Evolutionary conservation across 192 early-diverging fungal species (phyloP).

Genomic region (Coemansia sp.): DNA sequence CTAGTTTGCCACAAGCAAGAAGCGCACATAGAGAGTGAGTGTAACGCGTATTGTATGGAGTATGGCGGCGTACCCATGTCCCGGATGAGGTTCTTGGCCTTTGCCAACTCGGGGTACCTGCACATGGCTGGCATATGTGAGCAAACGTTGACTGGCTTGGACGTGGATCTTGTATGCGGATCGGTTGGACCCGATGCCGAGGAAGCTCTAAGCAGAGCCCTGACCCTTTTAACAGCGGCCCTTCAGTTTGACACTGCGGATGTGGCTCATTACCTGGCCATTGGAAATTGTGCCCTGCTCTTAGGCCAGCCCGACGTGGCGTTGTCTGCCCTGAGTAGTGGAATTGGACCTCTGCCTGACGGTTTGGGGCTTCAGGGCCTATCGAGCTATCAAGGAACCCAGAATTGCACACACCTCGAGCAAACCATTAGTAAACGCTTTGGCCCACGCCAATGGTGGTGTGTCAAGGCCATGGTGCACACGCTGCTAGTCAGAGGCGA

Average conservation of each 20-base stretch:
- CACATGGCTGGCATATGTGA: constrained; percentile 1
- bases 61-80: constrained; percentile 36
- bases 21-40: constrained; percentile 35
- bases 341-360: background rate
- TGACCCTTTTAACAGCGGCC: constrained; percentile 21
- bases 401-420: background rate
- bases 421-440: constrained; percentile 1
- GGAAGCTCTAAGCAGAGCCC: constrained; percentile 4
- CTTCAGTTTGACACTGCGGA: constrained; percentile 16
- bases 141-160: background rate
- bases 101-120: constrained; percentile 18
- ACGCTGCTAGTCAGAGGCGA: constrained; percentile 39
- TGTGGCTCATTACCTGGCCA: constrained; percentile 18
- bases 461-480: constrained; percentile 28
- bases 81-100: constrained; percentile 32
- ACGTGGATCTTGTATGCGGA: background rate
- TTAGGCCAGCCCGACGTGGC: constrained; percentile 34
- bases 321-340: constrained; percentile 19
- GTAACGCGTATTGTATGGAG: constrained; percentile 40
- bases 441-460: constrained; percentile 46
- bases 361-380: too few relatives aligned
- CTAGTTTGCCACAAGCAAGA: constrained; percentile 23
- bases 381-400: background rate
- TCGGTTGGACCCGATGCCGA: background rate
- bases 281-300: constrained; percentile 39